These are phyloP conservation scores for Roridomyces roridus DNA, from an alignment of 768 basidiomycete genomes.

Conservation along the genomic window DNA sequence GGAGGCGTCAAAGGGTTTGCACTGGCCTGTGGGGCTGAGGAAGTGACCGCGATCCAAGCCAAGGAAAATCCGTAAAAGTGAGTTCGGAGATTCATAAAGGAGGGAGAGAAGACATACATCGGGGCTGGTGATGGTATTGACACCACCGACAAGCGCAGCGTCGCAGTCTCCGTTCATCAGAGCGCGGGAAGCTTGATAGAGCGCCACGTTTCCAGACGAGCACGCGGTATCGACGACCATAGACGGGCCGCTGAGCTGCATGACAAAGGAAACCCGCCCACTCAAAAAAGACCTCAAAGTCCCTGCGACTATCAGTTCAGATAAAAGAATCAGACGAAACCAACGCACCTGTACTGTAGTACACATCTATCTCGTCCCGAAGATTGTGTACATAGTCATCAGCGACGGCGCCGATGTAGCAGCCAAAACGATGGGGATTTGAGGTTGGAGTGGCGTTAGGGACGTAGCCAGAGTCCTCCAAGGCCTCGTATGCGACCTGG, in stretches of 20 bases:
- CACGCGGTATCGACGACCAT: conserved; percentile 78
- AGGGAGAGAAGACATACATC: conserved; percentile 53
- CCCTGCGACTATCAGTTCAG: conserved; percentile 42
- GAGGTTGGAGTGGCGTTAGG: conserved; percentile 59
- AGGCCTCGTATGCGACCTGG: conserved; percentile 68
- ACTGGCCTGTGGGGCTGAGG: conserved; percentile 68
- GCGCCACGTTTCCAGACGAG: conserved; percentile 71
- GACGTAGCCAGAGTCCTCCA: conserved; percentile 75
- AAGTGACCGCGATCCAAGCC: conserved; percentile 76
- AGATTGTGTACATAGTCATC: conserved; percentile 75
- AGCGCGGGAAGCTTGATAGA: conserved; percentile 74
- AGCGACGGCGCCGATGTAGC: conserved; percentile 73
- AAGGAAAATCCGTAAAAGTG: conserved; percentile 60
- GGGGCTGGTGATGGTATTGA: conserved; percentile 73
- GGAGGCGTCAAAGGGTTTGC: conserved; percentile 71
- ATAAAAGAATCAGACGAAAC: not conserved
- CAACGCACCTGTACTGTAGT: conserved; percentile 68
- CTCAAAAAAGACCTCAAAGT: conserved; percentile 72
- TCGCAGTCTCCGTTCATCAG: conserved; percentile 68
- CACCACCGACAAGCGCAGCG: conserved; percentile 76
- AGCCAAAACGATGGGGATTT: conserved; percentile 61
- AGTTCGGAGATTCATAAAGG: not conserved
- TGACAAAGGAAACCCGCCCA: conserved; percentile 73
- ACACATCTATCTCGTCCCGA: conserved; percentile 65
- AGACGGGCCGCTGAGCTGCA: conserved; percentile 74